Conservation (phyloP, 768 basidiomycete genomes). For the Serendipita sp. region DNA sequence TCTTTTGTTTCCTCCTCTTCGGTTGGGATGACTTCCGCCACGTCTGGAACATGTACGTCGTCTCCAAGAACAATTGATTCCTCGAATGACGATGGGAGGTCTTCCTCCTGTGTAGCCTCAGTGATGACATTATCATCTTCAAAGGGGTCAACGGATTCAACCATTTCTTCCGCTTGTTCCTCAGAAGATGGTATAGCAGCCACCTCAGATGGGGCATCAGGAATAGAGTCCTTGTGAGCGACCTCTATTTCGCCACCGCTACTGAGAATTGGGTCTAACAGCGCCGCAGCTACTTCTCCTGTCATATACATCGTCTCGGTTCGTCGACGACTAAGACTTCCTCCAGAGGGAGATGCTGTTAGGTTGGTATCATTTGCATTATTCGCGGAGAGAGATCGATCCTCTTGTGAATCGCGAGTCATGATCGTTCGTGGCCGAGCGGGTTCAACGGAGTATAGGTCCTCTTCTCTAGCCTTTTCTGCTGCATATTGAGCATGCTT, state of each 20-base stretch:
- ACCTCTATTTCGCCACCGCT: neutral
- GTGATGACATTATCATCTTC: neutral
- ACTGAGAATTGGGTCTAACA: neutral
- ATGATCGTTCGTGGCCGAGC: neutral
- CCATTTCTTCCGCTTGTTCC: neutral
- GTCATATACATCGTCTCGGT: constrained; percentile 3
- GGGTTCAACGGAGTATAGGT: neutral
- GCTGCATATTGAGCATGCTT: neutral
- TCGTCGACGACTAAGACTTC: neutral
- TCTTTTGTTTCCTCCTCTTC: neutral
- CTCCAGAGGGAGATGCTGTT: constrained; percentile 1
- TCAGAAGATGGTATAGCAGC: neutral
- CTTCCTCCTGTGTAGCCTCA: neutral
- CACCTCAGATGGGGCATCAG: neutral
- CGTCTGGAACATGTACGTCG: neutral
- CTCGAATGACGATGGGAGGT: neutral
- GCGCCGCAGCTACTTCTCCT: neutral
- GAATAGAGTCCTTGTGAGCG: neutral
- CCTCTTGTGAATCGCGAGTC: neutral
- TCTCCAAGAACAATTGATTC: neutral
- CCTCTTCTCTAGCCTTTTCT: neutral
- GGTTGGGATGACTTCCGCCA: neutral
- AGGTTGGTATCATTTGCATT: neutral
- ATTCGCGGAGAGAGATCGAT: neutral
- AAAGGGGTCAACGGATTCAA: neutral